Percentiles rank a stretch among this genome's conserved stretches.
phyloP scores from a whole-genome alignment of 2,329 filamentous ascomycete species.

The Balansia obtecta region DNA sequence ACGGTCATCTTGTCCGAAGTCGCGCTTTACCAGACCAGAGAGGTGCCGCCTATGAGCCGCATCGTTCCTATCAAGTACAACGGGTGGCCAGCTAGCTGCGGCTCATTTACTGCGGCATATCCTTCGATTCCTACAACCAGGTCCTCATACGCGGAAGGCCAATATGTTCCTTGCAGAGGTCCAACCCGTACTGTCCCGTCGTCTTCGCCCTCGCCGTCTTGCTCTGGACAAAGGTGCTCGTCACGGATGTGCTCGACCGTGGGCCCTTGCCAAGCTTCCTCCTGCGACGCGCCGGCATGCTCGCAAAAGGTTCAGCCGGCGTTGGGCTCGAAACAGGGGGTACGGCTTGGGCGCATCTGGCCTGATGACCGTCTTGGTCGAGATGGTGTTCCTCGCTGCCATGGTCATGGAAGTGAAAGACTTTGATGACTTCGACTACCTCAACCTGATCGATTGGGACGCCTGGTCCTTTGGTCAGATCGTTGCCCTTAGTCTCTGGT shows the following conservation, averaged over 20 bases:
- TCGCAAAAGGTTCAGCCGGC: neutral
- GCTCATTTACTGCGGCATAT: neutral
- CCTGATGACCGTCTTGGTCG: neutral
- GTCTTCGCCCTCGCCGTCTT: neutral
- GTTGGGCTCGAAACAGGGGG: neutral
- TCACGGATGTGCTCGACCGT: neutral
- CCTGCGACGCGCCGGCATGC: neutral
- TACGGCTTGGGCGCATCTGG: neutral
- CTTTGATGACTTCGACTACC: neutral
- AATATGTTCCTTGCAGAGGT: neutral
- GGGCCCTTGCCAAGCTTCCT: neutral
- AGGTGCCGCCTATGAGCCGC: neutral
- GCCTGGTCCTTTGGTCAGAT: conserved; percentile 3
- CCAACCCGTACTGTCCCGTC: neutral
- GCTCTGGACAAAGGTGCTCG: neutral
- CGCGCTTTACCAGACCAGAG: neutral
- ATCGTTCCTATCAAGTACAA: neutral
- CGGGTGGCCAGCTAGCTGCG: neutral
- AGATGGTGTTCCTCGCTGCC: neutral
- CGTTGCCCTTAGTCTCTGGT: conserved; percentile 3
- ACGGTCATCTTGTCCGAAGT: conserved; percentile 1
- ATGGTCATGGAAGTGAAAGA: neutral
- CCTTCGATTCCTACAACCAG: neutral
- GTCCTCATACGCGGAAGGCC: neutral
- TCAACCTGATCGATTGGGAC: neutral